Evolutionary conservation across 768 basidiomycete species (phyloP).

Genomic region (Pleurotus cornucopiae): DNA sequence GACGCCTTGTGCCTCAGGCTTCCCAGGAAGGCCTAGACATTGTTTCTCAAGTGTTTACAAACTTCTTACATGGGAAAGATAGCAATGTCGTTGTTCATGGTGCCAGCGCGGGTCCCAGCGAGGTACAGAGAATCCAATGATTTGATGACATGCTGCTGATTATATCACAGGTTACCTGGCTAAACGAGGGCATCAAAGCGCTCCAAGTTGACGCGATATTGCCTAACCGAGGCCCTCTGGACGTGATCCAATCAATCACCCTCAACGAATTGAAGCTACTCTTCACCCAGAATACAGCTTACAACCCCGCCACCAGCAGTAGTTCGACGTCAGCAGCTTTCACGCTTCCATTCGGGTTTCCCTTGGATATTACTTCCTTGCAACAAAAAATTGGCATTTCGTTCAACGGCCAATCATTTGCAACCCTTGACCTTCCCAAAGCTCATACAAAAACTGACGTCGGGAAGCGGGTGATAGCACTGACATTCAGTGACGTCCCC

Average conservation of each 20-base stretch:
- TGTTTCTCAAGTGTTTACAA: conserved; percentile 67
- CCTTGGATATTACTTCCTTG: conserved; percentile 59
- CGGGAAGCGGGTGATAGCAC: conserved; percentile 52
- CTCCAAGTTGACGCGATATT: conserved; percentile 56
- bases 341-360: conserved; percentile 65
- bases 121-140: conserved; percentile 31
- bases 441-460: conserved; percentile 58
- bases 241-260: conserved; percentile 60
- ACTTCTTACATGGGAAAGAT: conserved; percentile 64
- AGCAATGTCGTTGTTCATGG: conserved; percentile 58
- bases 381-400: conserved; percentile 56
- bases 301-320: conserved; percentile 54
- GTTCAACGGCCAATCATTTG: conserved; percentile 50
- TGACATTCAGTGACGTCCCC: conserved; percentile 56
- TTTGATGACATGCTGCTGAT: not conserved
- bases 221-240: conserved; percentile 56
- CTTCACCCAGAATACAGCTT: conserved; percentile 57
- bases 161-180: conserved; percentile 54
- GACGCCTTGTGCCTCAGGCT: conserved; percentile 62
- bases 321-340: conserved; percentile 60
- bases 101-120: conserved; percentile 49
- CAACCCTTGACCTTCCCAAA: conserved; percentile 55
- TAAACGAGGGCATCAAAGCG: conserved; percentile 66
- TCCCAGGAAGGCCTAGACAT: conserved; percentile 46
- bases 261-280: conserved; percentile 56